Conservation (phyloP, 2,329 filamentous ascomycete genomes). For the Dendrostoma leiphaemia region DNA sequence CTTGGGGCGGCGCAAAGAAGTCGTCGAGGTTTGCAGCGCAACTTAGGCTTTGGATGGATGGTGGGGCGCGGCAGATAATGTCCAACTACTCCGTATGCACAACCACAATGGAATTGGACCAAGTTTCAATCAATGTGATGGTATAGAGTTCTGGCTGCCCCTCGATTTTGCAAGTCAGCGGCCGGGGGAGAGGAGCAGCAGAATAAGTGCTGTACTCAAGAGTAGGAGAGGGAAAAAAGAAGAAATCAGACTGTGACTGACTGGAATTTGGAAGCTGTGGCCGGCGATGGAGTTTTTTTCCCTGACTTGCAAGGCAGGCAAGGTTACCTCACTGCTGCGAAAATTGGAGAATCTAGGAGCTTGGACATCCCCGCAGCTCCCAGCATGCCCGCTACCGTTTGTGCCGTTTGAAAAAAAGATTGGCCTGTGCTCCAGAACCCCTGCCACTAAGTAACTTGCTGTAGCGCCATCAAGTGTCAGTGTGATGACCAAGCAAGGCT, state of each 20-base stretch:
- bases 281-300: background rate
- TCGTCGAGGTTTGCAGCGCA: background rate
- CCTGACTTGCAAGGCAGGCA: background rate
- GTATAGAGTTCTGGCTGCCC: background rate
- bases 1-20: no score
- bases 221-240: background rate
- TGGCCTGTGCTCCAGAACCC: background rate
- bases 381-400: no score
- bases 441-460: no score
- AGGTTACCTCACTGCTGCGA: background rate
- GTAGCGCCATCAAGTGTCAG: background rate
- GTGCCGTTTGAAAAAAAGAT: no score
- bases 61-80: background rate
- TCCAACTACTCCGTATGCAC: background rate
- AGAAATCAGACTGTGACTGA: background rate
- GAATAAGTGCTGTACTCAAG: background rate
- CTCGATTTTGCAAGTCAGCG: background rate
- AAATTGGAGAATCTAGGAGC: background rate
- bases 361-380: background rate
- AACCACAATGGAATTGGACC: background rate
- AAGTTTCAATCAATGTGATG: background rate
- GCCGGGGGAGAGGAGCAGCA: background rate
- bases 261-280: background rate
- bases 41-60: no score
- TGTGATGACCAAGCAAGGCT: background rate